Evolutionary conservation across 495 filamentous ascomycete species (phyloP).

Genomic region (Aspergillus haitiensis): DNA sequence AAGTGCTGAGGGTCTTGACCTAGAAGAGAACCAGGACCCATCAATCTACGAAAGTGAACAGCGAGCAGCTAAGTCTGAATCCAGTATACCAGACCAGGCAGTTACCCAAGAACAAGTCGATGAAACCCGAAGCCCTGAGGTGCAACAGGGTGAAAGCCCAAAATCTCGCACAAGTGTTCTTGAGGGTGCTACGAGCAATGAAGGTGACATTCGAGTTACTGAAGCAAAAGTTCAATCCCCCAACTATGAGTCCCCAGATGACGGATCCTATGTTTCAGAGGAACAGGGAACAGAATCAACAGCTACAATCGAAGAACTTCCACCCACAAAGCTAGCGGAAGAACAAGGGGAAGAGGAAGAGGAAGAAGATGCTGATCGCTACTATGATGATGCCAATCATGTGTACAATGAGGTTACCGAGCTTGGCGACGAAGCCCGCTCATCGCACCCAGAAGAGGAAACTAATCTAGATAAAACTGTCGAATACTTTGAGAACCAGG

Average conservation of each 20-base stretch:
- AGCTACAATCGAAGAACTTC: constrained; percentile 29
- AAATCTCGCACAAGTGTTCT: background rate
- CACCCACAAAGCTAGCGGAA: constrained; percentile 16
- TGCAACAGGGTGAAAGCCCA: background rate
- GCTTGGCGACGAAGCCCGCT: constrained; percentile 16
- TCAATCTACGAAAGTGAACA: constrained; percentile 2
- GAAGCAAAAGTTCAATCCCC: constrained; percentile 11
- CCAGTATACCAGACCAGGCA: constrained; percentile 14
- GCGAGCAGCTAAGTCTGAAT: background rate
- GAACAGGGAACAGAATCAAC: constrained; percentile 36
- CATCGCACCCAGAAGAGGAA: constrained; percentile 23
- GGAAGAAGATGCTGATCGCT: constrained; percentile 23
- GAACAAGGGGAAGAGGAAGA: constrained; percentile 18
- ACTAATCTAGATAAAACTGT: constrained; percentile 6
- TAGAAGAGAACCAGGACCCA: constrained; percentile 19
- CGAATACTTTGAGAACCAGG: constrained; percentile 15
- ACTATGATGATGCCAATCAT: constrained; percentile 16
- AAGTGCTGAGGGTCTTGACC: constrained; percentile 13
- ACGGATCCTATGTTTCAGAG: constrained; percentile 32
- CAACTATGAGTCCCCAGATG: constrained; percentile 8
- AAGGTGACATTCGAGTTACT: background rate
- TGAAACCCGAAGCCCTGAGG: constrained; percentile 5
- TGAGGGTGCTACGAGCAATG: constrained; percentile 4
- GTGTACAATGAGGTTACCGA: constrained; percentile 20
- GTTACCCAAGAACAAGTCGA: constrained; percentile 10